Base-by-base conservation (phyloP, 2,329 filamentous ascomycete species). In the Ophiocordyceps robertsii region DNA sequence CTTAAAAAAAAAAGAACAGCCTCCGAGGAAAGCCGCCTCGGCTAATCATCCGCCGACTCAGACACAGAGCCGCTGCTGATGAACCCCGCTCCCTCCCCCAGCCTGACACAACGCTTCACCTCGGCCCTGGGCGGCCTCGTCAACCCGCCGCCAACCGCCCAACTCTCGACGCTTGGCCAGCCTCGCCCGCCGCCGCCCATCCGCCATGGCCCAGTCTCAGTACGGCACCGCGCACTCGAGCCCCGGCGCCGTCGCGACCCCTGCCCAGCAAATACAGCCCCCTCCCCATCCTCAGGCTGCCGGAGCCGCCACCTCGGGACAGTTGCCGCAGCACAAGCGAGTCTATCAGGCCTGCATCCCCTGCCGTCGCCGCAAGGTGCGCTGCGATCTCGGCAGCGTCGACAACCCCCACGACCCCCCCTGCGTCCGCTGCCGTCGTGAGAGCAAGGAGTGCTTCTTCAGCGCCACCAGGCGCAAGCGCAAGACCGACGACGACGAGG, bases 401-500 rank as follows among this genome's bases (percentile, higher is more conserved):
- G 92, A 96, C 65, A 90, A 92, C 54, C 92, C 92, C 21, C 80
- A 89, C 62, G 87, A 94, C 54, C 90, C 90, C 43, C 92, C 92
- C 3, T 98, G 92, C 62, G 84, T 90, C 46, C 80, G 92, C 57
- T 98, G 92, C 61, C 82, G 88, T 42, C 81, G 92, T 51, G 92
- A 98, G 69, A 87, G 82, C 67, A 96, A 96, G 62, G 83, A 95
- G 55, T 98, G 92, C 69, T 94, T 83, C 72, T 98, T 98, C 69
- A 94, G 88, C 48, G 86, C 88, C 17, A 96, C 89, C 29, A 76
- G 92, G 40, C 80, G 92, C 57, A 96, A 96, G 77, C 79, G 88
- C 58, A 93, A 92, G 71, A 73, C 73, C 39, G 77, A 71, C 51
- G 69, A 84, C 51, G 75, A 66, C 53, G 53, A 67, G 31, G 70